These are phyloP conservation scores for Vitis amurensis DNA, from an alignment of 164 flowering plant species.

Conservation along the genomic window DNA sequence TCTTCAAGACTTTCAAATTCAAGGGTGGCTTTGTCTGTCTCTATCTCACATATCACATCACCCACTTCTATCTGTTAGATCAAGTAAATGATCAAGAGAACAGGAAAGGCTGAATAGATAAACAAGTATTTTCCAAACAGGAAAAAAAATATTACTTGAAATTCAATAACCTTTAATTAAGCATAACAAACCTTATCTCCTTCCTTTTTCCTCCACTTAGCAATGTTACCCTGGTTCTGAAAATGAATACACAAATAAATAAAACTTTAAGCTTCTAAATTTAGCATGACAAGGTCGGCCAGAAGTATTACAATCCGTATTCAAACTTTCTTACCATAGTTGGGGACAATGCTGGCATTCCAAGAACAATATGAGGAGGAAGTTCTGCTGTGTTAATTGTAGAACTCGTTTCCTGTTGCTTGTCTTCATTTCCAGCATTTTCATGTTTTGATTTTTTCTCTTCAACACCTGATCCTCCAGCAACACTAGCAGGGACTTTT, in stretches of 20 bases:
- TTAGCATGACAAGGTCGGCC: conserved; percentile 1
- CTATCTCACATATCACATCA: conserved; percentile 95
- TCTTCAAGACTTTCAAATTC: conserved; percentile 95
- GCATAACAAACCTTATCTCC: conserved; percentile 72
- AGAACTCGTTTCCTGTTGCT: conserved; percentile 27
- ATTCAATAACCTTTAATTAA: not conserved
- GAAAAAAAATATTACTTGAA: not conserved
- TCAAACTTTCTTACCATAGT: conserved; percentile 67
- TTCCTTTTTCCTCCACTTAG: conserved; percentile 86
- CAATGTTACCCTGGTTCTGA: conserved; percentile 92
- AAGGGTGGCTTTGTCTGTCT: conserved; percentile 95
- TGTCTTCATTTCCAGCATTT: conserved; percentile 16
- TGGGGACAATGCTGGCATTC: conserved; percentile 94
- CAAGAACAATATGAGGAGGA: conserved; percentile 62
- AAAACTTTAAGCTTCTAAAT: conserved; percentile 8
- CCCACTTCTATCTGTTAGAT: conserved; percentile 86
- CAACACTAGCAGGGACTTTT: conserved; percentile 38
- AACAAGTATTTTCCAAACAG: not conserved
- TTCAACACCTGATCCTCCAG: conserved; percentile 31
- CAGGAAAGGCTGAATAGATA: not conserved
- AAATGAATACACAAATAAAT: conserved; percentile 14
- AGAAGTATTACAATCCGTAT: not conserved
- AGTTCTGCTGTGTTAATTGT: conserved; percentile 33
- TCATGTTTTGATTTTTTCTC: conserved; percentile 27
- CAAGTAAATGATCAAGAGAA: conserved; percentile 16